phyloP scores from a whole-genome alignment of 306 rosid genomes.

The Vicia faba region DNA sequence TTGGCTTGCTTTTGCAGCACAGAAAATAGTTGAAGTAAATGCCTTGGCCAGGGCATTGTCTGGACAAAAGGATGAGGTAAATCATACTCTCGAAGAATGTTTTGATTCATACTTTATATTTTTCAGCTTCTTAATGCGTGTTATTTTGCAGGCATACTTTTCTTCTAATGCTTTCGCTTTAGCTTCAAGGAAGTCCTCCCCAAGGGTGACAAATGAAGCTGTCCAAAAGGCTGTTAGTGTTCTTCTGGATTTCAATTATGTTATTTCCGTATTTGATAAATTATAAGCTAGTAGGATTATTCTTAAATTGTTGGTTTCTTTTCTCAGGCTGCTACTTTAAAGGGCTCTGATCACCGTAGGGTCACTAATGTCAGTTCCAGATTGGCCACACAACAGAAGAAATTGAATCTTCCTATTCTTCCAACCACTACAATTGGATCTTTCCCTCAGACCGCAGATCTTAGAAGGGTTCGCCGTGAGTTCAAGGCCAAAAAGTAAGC shows the following conservation, averaged over 20 bases:
- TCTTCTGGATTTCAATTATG: conserved; percentile 17
- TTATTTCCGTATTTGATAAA: neutral
- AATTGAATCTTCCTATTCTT: conserved; percentile 76
- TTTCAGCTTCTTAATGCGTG: conserved; percentile 27
- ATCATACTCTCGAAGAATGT: neutral
- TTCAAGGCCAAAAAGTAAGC: conserved; percentile 79
- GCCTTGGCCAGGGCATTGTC: conserved; percentile 79
- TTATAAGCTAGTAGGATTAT: conserved; percentile 2
- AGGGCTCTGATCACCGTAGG: conserved; percentile 72
- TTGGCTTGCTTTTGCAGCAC: conserved; percentile 92
- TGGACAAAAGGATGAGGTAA: conserved; percentile 69
- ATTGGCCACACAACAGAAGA: conserved; percentile 76
- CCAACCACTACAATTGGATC: conserved; percentile 90
- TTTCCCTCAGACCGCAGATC: conserved; percentile 81
- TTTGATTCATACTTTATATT: conserved; percentile 3
- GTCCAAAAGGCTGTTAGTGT: conserved; percentile 79
- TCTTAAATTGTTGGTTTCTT: conserved; percentile 31
- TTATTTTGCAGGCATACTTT: conserved; percentile 64
- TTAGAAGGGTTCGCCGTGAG: conserved; percentile 82
- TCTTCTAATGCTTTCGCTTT: conserved; percentile 67
- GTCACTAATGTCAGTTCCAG: conserved; percentile 71
- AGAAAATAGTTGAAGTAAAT: conserved; percentile 80
- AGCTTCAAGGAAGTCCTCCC: conserved; percentile 81
- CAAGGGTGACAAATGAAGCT: conserved; percentile 77
- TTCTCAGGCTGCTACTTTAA: conserved; percentile 73